Evolutionary conservation across 1,284 basidiomycete species (phyloP).

Genomic region (Melanopsichium pennsylvanicum): DNA sequence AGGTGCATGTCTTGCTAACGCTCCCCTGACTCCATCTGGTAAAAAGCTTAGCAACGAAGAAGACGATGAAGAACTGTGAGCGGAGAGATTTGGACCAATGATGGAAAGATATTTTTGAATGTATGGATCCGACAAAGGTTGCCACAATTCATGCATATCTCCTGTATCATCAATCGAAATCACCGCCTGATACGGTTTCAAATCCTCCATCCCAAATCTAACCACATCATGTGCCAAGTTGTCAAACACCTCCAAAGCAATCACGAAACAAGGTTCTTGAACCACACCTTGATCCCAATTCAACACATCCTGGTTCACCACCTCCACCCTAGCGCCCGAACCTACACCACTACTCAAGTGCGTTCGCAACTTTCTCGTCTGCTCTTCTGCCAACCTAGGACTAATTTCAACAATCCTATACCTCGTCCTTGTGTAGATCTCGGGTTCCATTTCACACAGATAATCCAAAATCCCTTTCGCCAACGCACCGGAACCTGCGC

Average conservation of each 20-base stretch:
- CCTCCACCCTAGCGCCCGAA: conserved; percentile 73
- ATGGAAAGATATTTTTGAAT: conserved; percentile 73
- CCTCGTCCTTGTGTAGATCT: conserved; percentile 86
- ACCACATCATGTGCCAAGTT: conserved; percentile 97
- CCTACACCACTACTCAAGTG: conserved; percentile 63
- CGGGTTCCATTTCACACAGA: conserved; percentile 79
- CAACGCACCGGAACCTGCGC: conserved; percentile 94
- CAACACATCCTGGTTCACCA: conserved; percentile 85
- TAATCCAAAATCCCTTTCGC: conserved; percentile 87
- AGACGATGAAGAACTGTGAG: conserved; percentile 67
- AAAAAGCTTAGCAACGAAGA: conserved; percentile 72
- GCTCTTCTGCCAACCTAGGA: conserved; percentile 77
- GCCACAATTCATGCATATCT: conserved; percentile 86
- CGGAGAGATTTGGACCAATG: not conserved
- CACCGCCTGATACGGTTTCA: conserved; percentile 81
- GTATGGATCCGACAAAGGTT: conserved; percentile 83
- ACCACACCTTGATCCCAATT: conserved; percentile 77
- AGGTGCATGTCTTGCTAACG: conserved; percentile 46
- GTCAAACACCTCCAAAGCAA: conserved; percentile 96
- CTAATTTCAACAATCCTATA: conserved; percentile 97
- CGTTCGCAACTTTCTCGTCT: conserved; percentile 67
- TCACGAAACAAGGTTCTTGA: conserved; percentile 85
- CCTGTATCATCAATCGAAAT: conserved; percentile 82
- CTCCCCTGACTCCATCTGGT: conserved; percentile 66
- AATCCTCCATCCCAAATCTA: conserved; percentile 80